Conservation (phyloP, 305 asterid species). For the Fraxinus xanthoxyloides region DNA sequence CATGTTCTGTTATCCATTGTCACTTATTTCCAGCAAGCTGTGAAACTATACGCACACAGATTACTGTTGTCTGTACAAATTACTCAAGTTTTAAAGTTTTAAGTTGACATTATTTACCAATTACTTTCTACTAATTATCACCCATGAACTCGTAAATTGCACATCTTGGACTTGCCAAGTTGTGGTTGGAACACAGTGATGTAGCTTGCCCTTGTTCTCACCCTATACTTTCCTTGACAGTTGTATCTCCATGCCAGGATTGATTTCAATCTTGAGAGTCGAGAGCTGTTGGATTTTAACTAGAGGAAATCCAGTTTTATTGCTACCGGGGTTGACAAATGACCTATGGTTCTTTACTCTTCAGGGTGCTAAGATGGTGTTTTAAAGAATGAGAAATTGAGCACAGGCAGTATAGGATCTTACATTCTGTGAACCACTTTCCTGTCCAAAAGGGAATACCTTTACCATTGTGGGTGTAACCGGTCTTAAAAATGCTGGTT, state of each 20-base stretch:
- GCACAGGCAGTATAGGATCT: not conserved
- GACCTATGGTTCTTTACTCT: not conserved
- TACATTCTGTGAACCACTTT: not conserved
- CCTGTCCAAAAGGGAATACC: not conserved
- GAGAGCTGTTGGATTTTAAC: slow-evolving; percentile 9
- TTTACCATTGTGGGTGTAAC: not conserved
- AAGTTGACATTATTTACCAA: not conserved
- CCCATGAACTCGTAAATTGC: not conserved
- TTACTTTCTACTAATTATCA: not conserved
- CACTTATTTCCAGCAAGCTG: not conserved
- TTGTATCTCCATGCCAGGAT: not conserved
- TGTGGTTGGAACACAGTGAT: not conserved
- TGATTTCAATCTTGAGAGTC: not conserved
- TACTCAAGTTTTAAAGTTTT: not conserved
- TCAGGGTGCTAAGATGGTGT: not conserved
- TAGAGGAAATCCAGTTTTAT: slow-evolving; percentile 6
- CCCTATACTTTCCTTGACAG: not conserved
- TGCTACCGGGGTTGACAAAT: not conserved
- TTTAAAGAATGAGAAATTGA: not conserved
- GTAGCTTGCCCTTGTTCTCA: not conserved
- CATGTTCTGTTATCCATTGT: not conserved
- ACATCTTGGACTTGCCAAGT: not conserved
- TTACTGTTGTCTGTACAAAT: not conserved
- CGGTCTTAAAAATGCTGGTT: not conserved
- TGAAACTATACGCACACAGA: not conserved